These are phyloP conservation scores for Xylaria venustula DNA, from an alignment of 495 filamentous ascomycete genomes.

Conservation along the genomic window DNA sequence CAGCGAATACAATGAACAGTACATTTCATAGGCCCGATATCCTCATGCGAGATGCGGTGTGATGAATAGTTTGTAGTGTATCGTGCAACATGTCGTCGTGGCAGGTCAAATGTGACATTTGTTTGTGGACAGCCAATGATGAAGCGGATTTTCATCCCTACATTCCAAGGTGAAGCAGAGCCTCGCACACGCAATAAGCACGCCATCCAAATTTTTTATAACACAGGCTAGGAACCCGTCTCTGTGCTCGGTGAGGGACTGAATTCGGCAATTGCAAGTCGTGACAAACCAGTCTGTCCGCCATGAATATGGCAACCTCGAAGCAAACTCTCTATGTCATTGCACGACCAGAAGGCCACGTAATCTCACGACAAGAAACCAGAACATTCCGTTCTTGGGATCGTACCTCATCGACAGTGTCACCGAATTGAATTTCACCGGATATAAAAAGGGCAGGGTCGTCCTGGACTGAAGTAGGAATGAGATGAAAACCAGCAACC, in stretches of 20 bases:
- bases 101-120: neutral
- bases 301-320: neutral
- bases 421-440: neutral
- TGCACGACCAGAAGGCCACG: constrained; percentile 12
- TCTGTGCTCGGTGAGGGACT: neutral
- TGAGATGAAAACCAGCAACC: neutral
- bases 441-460: constrained; percentile 2
- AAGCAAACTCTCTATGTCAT: neutral
- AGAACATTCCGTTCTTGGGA: neutral
- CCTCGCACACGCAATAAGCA: neutral
- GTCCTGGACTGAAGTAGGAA: neutral
- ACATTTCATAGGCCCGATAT: neutral
- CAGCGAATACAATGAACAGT: neutral
- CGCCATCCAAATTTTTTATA: neutral
- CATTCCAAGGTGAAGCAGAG: neutral
- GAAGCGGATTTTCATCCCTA: neutral
- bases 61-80: neutral
- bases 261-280: constrained; percentile 1
- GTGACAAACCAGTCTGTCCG: neutral
- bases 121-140: neutral
- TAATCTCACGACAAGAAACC: neutral
- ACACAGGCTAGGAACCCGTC: neutral
- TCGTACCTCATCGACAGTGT: neutral
- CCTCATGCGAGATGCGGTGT: neutral
- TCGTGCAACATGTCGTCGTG: neutral